phyloP scores from a whole-genome alignment of 2,329 filamentous ascomycete species.

The Colletotrichum sublineola region DNA sequence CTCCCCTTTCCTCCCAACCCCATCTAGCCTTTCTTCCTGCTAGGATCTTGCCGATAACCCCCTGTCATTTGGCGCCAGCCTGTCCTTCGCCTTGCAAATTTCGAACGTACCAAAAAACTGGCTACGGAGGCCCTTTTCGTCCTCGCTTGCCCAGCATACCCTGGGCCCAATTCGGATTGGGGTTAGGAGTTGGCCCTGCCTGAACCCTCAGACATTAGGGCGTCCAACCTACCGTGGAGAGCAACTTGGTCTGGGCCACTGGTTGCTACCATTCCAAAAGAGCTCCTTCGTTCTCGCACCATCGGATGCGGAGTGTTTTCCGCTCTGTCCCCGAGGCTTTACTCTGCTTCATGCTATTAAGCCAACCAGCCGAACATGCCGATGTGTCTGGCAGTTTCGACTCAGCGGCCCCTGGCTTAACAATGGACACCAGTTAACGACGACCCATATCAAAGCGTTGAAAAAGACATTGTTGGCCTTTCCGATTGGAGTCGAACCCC shows the following conservation, averaged over 20 bases:
- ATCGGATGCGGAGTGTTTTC: not conserved
- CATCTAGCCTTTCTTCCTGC: constrained; percentile 21
- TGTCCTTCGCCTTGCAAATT: constrained; percentile 34
- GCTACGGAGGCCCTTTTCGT: constrained; percentile 14
- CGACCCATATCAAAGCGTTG: not conserved
- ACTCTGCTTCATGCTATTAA: constrained; percentile 6
- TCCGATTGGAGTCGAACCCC: not conserved
- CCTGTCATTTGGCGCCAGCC: constrained; percentile 18
- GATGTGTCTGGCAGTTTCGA: not conserved
- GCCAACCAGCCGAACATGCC: constrained; percentile 5
- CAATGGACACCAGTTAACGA: not conserved
- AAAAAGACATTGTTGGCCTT: not conserved
- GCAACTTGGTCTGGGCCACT: constrained; percentile 25
- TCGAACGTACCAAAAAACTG: constrained; percentile 19
- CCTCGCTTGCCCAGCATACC: constrained; percentile 20
- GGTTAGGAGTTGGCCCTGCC: constrained; percentile 24
- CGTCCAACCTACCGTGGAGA: not conserved
- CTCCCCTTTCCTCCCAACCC: not conserved
- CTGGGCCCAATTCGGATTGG: constrained; percentile 19
- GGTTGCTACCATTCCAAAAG: not conserved
- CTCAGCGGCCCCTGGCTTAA: not conserved
- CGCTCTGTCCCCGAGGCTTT: constrained; percentile 16
- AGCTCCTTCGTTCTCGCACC: constrained; percentile 3
- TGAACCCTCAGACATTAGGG: constrained; percentile 31
- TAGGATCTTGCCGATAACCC: constrained; percentile 32